Conservation (phyloP, 768 basidiomycete species). For the Russula sp. region DNA sequence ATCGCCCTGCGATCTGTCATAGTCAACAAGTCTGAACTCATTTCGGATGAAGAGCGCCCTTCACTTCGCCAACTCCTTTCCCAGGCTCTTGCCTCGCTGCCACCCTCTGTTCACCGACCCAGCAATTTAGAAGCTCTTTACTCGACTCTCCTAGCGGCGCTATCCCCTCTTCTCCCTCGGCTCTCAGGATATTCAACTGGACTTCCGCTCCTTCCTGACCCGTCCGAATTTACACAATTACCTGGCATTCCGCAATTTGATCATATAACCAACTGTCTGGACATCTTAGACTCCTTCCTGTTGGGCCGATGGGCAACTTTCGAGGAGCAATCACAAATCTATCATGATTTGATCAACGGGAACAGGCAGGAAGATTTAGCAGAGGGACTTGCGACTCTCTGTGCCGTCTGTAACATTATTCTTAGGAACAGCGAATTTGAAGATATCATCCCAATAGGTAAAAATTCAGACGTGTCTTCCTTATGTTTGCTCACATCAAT, state of each 20-base stretch:
- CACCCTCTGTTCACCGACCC: constrained; percentile 43
- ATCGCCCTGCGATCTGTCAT: constrained; percentile 39
- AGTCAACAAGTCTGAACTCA: constrained; percentile 37
- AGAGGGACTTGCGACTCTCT: constrained; percentile 50
- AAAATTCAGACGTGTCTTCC: background rate
- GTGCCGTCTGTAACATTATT: constrained; percentile 47
- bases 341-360: constrained; percentile 34
- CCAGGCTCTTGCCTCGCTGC: constrained; percentile 48
- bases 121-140: constrained; percentile 37
- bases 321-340: constrained; percentile 31
- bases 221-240: constrained; percentile 23
- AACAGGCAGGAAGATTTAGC: constrained; percentile 47
- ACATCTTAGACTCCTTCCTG: constrained; percentile 60
- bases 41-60: constrained; percentile 47
- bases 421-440: constrained; percentile 32
- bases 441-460: constrained; percentile 22
- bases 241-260: constrained; percentile 40
- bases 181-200: constrained; percentile 43
- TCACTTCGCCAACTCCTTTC: constrained; percentile 49
- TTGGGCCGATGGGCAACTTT: constrained; percentile 52
- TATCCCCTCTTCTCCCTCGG: constrained; percentile 42
- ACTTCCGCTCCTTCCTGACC: constrained; percentile 40
- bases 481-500: constrained; percentile 15
- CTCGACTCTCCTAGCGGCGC: constrained; percentile 38
- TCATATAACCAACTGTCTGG: constrained; percentile 54